These are phyloP conservation scores for Russula sp. DNA, from an alignment of 768 basidiomycete species.

Conservation along the genomic window DNA sequence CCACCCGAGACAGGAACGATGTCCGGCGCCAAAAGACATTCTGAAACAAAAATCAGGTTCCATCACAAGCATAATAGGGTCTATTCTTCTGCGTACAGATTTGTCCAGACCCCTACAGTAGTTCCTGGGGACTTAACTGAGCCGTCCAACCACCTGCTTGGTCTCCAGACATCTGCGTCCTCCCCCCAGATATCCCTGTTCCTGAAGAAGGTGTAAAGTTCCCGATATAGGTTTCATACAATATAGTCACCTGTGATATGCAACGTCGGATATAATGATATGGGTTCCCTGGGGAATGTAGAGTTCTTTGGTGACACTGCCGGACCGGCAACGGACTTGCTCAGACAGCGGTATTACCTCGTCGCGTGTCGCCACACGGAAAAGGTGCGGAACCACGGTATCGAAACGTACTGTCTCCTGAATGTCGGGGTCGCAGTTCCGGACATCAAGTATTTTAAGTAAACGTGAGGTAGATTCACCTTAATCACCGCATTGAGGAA, in stretches of 20 bases:
- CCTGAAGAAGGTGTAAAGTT: background rate
- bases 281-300: conserved; percentile 10
- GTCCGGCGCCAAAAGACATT: conserved; percentile 25
- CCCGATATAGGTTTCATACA: background rate
- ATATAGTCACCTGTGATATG: conserved; percentile 19
- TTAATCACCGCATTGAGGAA: conserved; percentile 26
- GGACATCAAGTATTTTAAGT: background rate
- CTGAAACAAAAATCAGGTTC: background rate
- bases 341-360: conserved; percentile 32
- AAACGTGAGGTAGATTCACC: conserved; percentile 15
- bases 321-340: conserved; percentile 13
- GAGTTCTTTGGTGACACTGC: conserved; percentile 8
- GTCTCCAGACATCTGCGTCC: conserved; percentile 22
- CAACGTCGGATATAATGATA: conserved; percentile 21
- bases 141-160: conserved; percentile 23
- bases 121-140: conserved; percentile 8
- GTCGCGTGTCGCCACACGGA: conserved; percentile 30
- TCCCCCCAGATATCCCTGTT: conserved; percentile 23
- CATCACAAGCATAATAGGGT: background rate
- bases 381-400: conserved; percentile 27
- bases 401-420: conserved; percentile 34
- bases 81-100: conserved; percentile 6
- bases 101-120: conserved; percentile 18
- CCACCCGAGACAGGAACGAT: conserved; percentile 25
- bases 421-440: background rate